Evolutionary conservation across 2,329 filamentous ascomycete species (phyloP), one percentile per base, ranked within the genome.

Genomic region (Diaporthe nobilis): DNA sequence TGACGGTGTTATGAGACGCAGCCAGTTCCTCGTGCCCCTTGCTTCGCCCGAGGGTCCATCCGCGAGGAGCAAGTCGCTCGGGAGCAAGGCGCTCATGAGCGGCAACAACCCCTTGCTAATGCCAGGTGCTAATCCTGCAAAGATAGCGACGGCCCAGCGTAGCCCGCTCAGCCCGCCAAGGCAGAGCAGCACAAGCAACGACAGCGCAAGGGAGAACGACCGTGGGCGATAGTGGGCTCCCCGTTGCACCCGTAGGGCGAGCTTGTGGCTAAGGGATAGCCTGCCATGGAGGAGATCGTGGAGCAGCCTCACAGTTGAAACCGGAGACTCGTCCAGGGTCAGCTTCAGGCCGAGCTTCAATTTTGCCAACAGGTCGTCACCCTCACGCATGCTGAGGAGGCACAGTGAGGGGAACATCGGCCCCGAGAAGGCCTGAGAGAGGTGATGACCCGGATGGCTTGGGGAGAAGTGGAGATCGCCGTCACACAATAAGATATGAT

Each of bases 1-100:
- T 1, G 75, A 76, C 34, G 72, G 49, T 20, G 72, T 70, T 2
- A 68, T 76, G 47, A 57, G 61, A 28, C 71, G 71, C 25, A 76
- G 74, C 28, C 72, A 67, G 25, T 20, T 76, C 37, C 58, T 76
- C 28, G n/a, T 58, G 25, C 67, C 73, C 20, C n/a, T 55, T 20
- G 60, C 34, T 17, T 70, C 67, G 22, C 31, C 53, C 37, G 61
- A 63, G 4, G 51, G 60, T 7, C 68, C 68, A 25, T 65, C 31
- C 25, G 42, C 53, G 10, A 75, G 28, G 49, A 31, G 17, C 47
- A 61, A 73, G 49, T 44, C 47, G 49, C 71, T 73, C n/a, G 58
- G 55, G 25, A 65, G 47, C 71, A 65, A 75, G 70, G 39, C 58
- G 42, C 37, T 63, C 53, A 53, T 75, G 58, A 47, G 65, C 28